Evolutionary conservation across 176 grass and related monocot species (phyloP).

Genomic region (Hordeum marinum): DNA sequence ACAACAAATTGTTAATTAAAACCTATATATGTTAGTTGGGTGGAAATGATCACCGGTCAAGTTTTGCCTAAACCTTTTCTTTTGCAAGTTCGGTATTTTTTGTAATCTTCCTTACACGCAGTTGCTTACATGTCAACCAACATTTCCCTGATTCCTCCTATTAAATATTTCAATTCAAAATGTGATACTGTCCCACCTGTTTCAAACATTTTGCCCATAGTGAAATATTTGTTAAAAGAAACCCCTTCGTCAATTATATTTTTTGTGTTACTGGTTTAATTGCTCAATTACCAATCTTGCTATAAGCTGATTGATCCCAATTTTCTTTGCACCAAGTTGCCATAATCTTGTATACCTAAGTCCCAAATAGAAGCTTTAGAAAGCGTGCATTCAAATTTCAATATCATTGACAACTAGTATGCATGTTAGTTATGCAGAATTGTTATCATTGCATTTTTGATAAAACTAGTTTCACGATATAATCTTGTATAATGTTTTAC

Average conservation of each 20-base stretch:
- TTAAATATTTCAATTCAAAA: neutral
- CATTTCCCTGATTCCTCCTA: neutral
- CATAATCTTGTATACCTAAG: neutral
- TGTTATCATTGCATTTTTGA: neutral
- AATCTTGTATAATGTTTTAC: neutral
- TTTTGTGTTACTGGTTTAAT: neutral
- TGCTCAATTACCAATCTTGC: no score
- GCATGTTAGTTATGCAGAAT: neutral
- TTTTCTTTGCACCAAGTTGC: neutral
- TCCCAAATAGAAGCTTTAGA: neutral
- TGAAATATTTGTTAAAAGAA: neutral
- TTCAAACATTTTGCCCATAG: neutral
- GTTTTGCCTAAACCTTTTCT: neutral
- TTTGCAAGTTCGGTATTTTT: neutral
- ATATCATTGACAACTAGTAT: neutral
- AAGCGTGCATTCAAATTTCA: neutral
- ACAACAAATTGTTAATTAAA: neutral
- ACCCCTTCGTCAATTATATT: no score
- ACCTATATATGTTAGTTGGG: neutral
- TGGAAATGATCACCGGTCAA: no score
- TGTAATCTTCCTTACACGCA: no score
- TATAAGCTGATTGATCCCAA: neutral
- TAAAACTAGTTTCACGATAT: neutral
- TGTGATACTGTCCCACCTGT: neutral
- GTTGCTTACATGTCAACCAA: neutral